These are phyloP conservation scores for Penicillium paradoxum DNA, from an alignment of 495 filamentous ascomycete species.

Conservation along the genomic window DNA sequence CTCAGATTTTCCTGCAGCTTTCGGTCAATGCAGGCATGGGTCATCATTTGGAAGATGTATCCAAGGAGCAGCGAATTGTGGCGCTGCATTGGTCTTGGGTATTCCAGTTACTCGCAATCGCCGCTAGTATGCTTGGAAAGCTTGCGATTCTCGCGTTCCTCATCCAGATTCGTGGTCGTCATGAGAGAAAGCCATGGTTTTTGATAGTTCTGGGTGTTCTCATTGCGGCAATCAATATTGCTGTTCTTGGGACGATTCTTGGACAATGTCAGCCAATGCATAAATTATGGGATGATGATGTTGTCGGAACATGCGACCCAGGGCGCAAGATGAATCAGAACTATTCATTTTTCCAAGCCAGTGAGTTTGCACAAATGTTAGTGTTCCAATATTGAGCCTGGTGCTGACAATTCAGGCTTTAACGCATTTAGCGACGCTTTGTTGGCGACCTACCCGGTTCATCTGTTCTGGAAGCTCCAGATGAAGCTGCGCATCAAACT, in stretches of 20 bases:
- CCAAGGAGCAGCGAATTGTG: slow-evolving; percentile 3
- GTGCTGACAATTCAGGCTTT: slow-evolving; percentile 10
- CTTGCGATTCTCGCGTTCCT: slow-evolving; percentile 30
- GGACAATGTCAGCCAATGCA: slow-evolving; percentile 25
- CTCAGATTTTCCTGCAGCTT: slow-evolving; percentile 19
- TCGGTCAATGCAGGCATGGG: slow-evolving; percentile 25
- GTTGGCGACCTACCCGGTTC: slow-evolving; percentile 27
- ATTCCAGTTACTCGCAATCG: slow-evolving; percentile 26
- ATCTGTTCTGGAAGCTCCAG: slow-evolving; percentile 32
- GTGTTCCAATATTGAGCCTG: neutral
- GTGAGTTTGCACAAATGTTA: slow-evolving; percentile 11
- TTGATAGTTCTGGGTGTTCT: slow-evolving; percentile 24
- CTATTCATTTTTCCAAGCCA: slow-evolving; percentile 27
- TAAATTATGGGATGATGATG: slow-evolving; percentile 23
- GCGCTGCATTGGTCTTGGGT: slow-evolving; percentile 31
- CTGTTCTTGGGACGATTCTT: slow-evolving; percentile 19
- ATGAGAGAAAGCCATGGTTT: slow-evolving; percentile 21
- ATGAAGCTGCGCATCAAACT: slow-evolving; percentile 27
- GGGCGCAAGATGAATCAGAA: slow-evolving; percentile 19
- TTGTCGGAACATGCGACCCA: slow-evolving; percentile 22
- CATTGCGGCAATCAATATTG: slow-evolving; percentile 20
- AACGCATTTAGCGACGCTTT: slow-evolving; percentile 30
- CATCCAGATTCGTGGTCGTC: slow-evolving; percentile 26
- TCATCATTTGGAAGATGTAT: slow-evolving; percentile 19
- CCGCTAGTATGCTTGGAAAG: slow-evolving; percentile 27